phyloP scores from a whole-genome alignment of 140 eudicot species.

The Erigeron philadelphicus region DNA sequence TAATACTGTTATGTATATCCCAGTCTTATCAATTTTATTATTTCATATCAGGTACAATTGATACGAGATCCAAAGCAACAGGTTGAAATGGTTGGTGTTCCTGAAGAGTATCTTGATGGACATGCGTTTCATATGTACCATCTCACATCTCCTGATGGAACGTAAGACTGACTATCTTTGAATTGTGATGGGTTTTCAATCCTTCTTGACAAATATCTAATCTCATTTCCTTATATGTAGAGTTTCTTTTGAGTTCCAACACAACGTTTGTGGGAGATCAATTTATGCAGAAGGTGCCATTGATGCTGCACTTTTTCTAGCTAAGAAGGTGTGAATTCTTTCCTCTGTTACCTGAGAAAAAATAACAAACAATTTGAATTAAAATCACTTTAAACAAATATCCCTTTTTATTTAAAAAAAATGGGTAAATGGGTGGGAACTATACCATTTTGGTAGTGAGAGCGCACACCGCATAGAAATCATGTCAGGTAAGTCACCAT shows the following conservation, averaged over 20 bases:
- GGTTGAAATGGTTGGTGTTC: slow-evolving; percentile 80
- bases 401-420: no score
- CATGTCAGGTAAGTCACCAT: no score
- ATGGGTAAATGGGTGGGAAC: no score
- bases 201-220: not conserved
- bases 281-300: slow-evolving; percentile 97
- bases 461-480: no score
- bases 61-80: slow-evolving; percentile 75
- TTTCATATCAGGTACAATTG: slow-evolving; percentile 47
- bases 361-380: not conserved
- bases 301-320: slow-evolving; percentile 77
- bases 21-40: not conserved
- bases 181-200: slow-evolving; percentile 1
- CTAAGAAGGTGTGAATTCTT: slow-evolving; percentile 61
- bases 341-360: not conserved
- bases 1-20: not conserved
- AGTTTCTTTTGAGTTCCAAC: slow-evolving; percentile 88
- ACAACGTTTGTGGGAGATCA: slow-evolving; percentile 97
- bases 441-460: no score
- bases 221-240: slow-evolving; percentile 35
- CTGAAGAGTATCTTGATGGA: slow-evolving; percentile 71
- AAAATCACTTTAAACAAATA: slow-evolving; percentile 5
- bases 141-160: slow-evolving; percentile 82
- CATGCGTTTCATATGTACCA: slow-evolving; percentile 91
- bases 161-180: slow-evolving; percentile 39